Evolutionary conservation across 768 basidiomycete genomes (phyloP).

Genomic region (Suillus paluster): DNA sequence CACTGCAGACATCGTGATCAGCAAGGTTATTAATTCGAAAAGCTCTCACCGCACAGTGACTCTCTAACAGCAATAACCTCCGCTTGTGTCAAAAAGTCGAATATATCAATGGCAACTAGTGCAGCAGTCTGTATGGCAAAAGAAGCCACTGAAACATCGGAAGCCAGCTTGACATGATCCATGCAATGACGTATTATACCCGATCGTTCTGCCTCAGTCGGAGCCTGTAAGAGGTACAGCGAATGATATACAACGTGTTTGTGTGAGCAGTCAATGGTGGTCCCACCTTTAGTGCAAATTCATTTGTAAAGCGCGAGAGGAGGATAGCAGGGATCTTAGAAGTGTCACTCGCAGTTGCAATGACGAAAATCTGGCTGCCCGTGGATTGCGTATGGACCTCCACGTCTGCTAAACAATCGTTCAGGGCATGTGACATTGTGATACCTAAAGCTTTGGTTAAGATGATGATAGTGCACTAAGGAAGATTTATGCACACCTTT

Average conservation of each 20-base stretch:
- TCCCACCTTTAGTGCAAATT: constrained; percentile 72
- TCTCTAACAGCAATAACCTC: constrained; percentile 46
- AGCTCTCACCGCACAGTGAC: constrained; percentile 16
- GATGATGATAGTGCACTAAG: background rate
- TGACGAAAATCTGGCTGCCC: constrained; percentile 73
- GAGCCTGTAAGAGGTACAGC: constrained; percentile 56
- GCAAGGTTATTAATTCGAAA: background rate
- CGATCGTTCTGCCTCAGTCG: constrained; percentile 72
- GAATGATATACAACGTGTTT: background rate
- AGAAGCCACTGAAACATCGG: constrained; percentile 76
- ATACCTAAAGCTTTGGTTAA: constrained; percentile 48
- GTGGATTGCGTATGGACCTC: constrained; percentile 54
- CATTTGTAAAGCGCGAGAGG: constrained; percentile 82
- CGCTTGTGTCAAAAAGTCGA: constrained; percentile 66
- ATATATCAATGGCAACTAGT: constrained; percentile 81
- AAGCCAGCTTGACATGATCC: constrained; percentile 48
- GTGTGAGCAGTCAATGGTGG: background rate
- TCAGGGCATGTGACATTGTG: constrained; percentile 56
- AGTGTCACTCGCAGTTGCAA: constrained; percentile 73
- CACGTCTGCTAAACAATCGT: constrained; percentile 64
- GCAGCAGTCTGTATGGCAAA: constrained; percentile 92
- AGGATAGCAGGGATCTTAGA: constrained; percentile 67
- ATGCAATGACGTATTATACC: constrained; percentile 55
- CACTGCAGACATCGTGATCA: constrained; percentile 1
- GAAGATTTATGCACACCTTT: constrained; percentile 52